Base-by-base conservation (phyloP, 2,329 filamentous ascomycete species). In the Curvularia verruculosa region DNA sequence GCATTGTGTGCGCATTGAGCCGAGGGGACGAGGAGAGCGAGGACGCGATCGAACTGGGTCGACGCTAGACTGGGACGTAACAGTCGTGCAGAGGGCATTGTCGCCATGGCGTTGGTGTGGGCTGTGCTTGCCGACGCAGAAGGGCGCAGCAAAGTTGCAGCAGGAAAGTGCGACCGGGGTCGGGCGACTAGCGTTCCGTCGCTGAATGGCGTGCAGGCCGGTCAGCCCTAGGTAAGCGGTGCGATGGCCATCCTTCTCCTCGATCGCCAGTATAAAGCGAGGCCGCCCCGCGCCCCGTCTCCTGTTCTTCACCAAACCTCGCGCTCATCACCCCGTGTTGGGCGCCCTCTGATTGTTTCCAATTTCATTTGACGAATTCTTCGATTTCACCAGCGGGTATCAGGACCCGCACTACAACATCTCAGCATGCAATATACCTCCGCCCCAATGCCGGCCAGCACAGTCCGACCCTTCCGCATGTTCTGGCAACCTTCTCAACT, bases 281-380 rank as follows among this genome's bases (percentile, higher is more conserved):
- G 56, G 59, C 61, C 60, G 44, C 59, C 59, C 52, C 52, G 46
- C 66, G 45, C 49, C 10, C 44, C 51, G 39, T 21, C 52, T 65
- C 60, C 60, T 54, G 49, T 48, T 65, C 69, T 49, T 65, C 64
- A 70, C 49, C 66, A 60, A 61, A 64, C 52, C 50, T 49, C 63
- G 67, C 72, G 69, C 71, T 74, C 71, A 66, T 65, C 67, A 72
- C 71, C 67, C 69, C 50, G 68, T 70, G 73, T 64, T 70, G 71
- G 71, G 73, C 70, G 71, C 62, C 60, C 65, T 69, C 64, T 54
- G 43, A 53, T 64, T 60, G 61, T 64, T 62, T 68, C 66, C 67
- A 74, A 75, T 75, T 74, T 65, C 65, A 58, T 66, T 71, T 75
- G 73, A 75, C 59, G 71, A 75, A 31, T 72, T 68, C 63, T 61